Conservation (phyloP, 495 filamentous ascomycete species). For the Bathelium albidoporum region DNA sequence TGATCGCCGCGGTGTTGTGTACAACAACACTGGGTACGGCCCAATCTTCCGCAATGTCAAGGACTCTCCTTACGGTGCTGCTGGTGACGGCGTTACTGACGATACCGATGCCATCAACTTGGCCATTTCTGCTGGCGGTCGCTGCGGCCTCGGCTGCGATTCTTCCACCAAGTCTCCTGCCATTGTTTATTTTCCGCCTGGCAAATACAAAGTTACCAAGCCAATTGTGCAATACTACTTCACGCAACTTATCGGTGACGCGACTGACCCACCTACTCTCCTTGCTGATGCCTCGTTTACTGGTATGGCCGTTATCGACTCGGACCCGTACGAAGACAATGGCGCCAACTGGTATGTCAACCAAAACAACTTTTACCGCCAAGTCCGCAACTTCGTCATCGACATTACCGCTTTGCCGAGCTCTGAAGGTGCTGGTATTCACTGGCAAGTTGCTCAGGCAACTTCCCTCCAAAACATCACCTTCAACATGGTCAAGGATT, state of each 20-base stretch:
- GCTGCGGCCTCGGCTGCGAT: constrained; percentile 43
- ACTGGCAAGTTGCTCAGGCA: constrained; percentile 97
- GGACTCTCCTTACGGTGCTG: constrained; percentile 36
- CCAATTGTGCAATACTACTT: constrained; percentile 56
- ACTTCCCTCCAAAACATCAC: constrained; percentile 54
- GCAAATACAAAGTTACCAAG: constrained; percentile 49
- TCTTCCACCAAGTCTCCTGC: constrained; percentile 39
- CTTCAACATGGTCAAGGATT: constrained; percentile 38
- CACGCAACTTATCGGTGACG: constrained; percentile 59
- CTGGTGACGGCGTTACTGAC: constrained; percentile 36
- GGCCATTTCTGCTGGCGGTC: constrained; percentile 37
- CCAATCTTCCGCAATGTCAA: constrained; percentile 38
- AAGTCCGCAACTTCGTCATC: constrained; percentile 88
- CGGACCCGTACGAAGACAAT: constrained; percentile 65
- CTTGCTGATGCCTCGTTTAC: constrained; percentile 62
- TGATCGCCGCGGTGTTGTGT: constrained; percentile 55
- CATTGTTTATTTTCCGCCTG: constrained; percentile 48
- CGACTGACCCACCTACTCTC: constrained; percentile 57
- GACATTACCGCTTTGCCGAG: constrained; percentile 65
- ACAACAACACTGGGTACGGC: constrained; percentile 42
- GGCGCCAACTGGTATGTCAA: constrained; percentile 74
- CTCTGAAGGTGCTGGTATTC: constrained; percentile 57
- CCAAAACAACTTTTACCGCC: constrained; percentile 98
- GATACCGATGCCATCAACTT: constrained; percentile 46
- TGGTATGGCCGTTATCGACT: constrained; percentile 84